Evolutionary conservation across 306 rosid genomes (phyloP), one percentile per base, ranked within the genome.

Genomic region (Phaseolus lunatus): DNA sequence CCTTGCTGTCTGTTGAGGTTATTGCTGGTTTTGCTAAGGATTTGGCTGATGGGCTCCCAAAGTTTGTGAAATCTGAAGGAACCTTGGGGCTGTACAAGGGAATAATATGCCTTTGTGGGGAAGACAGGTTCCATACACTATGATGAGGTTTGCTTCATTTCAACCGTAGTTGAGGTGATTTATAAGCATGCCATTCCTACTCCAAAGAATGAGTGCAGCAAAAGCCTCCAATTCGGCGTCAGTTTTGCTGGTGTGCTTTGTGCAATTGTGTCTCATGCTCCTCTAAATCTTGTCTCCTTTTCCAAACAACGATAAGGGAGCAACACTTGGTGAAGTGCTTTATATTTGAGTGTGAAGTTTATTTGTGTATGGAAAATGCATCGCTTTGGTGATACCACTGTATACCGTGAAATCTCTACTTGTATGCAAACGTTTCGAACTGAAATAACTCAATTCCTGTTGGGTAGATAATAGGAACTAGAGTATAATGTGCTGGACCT

Each of bases 1-100:
- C 86, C 99, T 96, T 73, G 98, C 99, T 76, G 97, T 96, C 99
- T 61, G 99, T 98, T 0, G 99, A 96, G 91, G 86, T 92, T 66
- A 92, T 96, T 76, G 99, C 99, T 0, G 97, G 98, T 71, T 96
- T 96, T 66, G 98, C 94, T 4, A 89, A 94, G 81, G 99, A 98
- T 76, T 71, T 96, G 22, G 75, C 96, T 3, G 99, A 96, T 70
- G 98, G 99, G 47, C 77, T 96, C 10, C 98, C 99, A 9, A 96
- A 96, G 76, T 92, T 96, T 37, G 85, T 96, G 67, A 89, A 35
- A 74, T 91, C 99, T 71, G 97, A 96, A 86, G 99, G 99, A 75
- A 75, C 89, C 27, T 72, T 86, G 13, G 99, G 99, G 99, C 73
- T 96, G 85, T 96, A 96, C 84, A 96, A 96, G 95, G 99, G 99